Base-by-base conservation (phyloP, 176 grass and related monocot species). In the Juncus inflexus region DNA sequence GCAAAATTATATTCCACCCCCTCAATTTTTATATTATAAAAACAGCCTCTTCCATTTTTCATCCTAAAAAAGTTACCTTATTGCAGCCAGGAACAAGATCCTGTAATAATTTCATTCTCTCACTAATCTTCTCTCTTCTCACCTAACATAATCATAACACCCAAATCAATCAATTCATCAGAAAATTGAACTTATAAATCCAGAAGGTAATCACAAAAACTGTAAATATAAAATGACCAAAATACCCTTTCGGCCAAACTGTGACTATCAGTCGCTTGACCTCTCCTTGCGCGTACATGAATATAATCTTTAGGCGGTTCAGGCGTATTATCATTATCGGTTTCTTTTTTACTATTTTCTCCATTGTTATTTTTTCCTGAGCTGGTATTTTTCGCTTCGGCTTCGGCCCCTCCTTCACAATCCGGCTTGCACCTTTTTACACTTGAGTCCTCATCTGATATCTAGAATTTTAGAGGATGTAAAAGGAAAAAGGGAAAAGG, bases 81-180 rank as follows among this genome's bases (percentile, higher is more conserved):
- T 63, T 86, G 84, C 90, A 95, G 56, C 85, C 85, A 4, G 90
- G 90, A 8, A 95, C 90, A 13, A 89, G 79, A 64, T 95, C 82
- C 40, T 95, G 90, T 16, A 95, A 63, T 3, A 95, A 69, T 82
- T 95, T 95, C 90, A 89, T 95, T 41, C 90, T 81, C 50, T 95
- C 85, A 69, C 90, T 76, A 64, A 89, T 95, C 69, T 89, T 89
- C 39, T 95, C 90, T 76, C 90, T 86, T 74, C 90, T 89, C 37
- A 95, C 85, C 90, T 95, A 67, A 39, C 9, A 67, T 67, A 38
- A 63, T 55, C 58, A 78, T 12, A 61, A 2, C 41, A 79, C 19
- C 7, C 4, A 76, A 66, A 41, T 76, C 8, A 66, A 57, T 42
- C 50, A 76, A 59, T 47, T 47, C 6, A 56, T 42, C 16, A 35